phyloP scores from a whole-genome alignment of 2,329 filamentous ascomycete species.

The Magnaporthiopsis poae region DNA sequence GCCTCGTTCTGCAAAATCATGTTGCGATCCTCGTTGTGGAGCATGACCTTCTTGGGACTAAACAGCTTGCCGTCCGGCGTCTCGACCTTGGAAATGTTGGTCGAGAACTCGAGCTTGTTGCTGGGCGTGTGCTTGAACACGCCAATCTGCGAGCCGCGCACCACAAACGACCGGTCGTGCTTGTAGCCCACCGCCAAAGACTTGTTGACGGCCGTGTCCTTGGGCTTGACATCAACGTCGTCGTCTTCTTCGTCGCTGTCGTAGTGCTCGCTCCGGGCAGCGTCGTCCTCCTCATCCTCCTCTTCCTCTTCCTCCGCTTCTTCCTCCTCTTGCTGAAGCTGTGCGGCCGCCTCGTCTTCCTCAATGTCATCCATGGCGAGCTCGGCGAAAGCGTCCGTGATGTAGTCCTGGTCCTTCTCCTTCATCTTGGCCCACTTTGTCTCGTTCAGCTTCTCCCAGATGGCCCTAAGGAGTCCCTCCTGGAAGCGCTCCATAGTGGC shows the following conservation, averaged over 20 bases:
- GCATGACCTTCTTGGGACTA: slow-evolving; percentile 92
- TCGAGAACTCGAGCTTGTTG: slow-evolving; percentile 89
- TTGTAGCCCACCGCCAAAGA: slow-evolving; percentile 94
- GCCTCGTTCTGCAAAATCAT: slow-evolving; percentile 76
- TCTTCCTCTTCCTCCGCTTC: slow-evolving; percentile 42
- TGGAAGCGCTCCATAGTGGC: slow-evolving; percentile 76
- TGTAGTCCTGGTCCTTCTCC: slow-evolving; percentile 85
- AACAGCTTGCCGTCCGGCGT: slow-evolving; percentile 80
- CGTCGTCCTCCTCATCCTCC: slow-evolving; percentile 49
- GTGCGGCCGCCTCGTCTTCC: slow-evolving; percentile 30
- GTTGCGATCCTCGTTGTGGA: slow-evolving; percentile 81
- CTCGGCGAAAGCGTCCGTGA: slow-evolving; percentile 90
- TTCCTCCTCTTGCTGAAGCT: slow-evolving; percentile 21
- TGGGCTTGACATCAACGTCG: slow-evolving; percentile 61
- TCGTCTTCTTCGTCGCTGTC: slow-evolving; percentile 60
- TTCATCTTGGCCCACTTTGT: slow-evolving; percentile 90
- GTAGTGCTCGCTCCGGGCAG: slow-evolving; percentile 46
- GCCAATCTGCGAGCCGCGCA: slow-evolving; percentile 93
- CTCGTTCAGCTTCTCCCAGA: slow-evolving; percentile 95
- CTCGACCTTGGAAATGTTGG: slow-evolving; percentile 91
- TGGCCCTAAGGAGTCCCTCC: slow-evolving; percentile 82
- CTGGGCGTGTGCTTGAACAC: slow-evolving; percentile 94
- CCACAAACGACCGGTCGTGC: slow-evolving; percentile 91
- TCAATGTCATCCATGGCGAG: slow-evolving; percentile 77
- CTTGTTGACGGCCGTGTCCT: slow-evolving; percentile 72